Percentiles rank a stretch among this genome's conserved stretches.
Conservation (phyloP, 1,139 yeast genomes). For the Pichia sp. region DNA sequence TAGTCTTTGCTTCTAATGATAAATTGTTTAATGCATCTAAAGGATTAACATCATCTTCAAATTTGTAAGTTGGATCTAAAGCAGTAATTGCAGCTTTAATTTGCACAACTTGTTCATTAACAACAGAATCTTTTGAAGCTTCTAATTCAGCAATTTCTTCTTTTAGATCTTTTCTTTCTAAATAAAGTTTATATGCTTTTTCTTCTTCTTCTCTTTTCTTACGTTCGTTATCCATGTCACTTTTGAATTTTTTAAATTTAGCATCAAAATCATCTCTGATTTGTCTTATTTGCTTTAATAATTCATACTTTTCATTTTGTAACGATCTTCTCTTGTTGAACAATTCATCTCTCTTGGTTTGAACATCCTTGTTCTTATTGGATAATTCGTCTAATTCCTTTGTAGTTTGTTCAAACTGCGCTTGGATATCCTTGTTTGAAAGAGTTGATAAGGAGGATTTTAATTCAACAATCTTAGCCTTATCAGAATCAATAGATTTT, state of each 20-base stretch:
- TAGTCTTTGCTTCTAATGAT: conserved; percentile 30
- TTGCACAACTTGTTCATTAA: conserved; percentile 29
- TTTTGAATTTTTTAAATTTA: conserved; percentile 65
- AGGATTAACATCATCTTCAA: conserved; percentile 7
- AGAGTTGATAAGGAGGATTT: conserved; percentile 59
- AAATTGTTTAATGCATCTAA: conserved; percentile 5
- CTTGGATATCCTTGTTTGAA: conserved; percentile 49
- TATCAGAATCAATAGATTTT: conserved; percentile 74
- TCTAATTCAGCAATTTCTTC: conserved; percentile 59
- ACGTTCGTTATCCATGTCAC: conserved; percentile 62
- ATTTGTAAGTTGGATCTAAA: conserved; percentile 9
- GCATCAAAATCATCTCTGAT: conserved; percentile 64
- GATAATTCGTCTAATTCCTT: conserved; percentile 56
- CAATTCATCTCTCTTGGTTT: conserved; percentile 60
- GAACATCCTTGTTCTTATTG: conserved; percentile 54
- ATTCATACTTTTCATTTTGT: conserved; percentile 63
- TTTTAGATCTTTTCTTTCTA: conserved; percentile 28
- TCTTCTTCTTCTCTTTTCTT: conserved; percentile 61
- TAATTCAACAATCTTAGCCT: conserved; percentile 67
- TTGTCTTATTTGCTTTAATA: conserved; percentile 56
- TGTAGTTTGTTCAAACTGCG: conserved; percentile 55
- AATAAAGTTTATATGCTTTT: conserved; percentile 29
- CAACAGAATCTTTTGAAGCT: conserved; percentile 68
- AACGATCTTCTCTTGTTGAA: conserved; percentile 63
- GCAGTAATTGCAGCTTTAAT: conserved; percentile 6